Base-by-base conservation (phyloP, 805 yeast genomes). In the Schwanniomyces yamadae region DNA sequence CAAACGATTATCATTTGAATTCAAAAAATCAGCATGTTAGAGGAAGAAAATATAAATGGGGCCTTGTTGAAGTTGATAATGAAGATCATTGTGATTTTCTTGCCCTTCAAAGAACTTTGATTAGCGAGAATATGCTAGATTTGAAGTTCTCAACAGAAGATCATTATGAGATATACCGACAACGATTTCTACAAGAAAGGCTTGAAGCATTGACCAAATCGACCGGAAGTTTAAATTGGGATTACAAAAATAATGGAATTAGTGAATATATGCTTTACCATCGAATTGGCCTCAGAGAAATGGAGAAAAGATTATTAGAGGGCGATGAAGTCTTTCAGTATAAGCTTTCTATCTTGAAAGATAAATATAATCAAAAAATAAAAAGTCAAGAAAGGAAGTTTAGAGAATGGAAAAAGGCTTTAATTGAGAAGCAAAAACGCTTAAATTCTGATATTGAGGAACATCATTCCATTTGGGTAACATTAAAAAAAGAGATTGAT, bases 11-110 rank as follows among this genome's bases (percentile, higher is more conserved):
- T 10, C 39, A 46, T 40, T 32, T 27, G n/a, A 48, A 49, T 15
- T 28, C 45, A 1, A 50, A 48, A 6, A 55, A 80, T 7, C 60
- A 70, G 21, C 42, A 60, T 3, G 84, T 84, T 19, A 71, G 84
- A 44, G 95, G 93, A 12, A 73, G 96, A 51, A 72, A 73, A 52
- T 90, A 88, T 63, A 71, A 67, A 12, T 90, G 96, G 96, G 97
- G 97, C 0, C 59, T 76, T 15, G 85, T 86, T 10, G 95, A 89
- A 53, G 84, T 86, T 26, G 95, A 85, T 52, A 82, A 87, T 55
- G 75, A 73, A 13, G 58, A 65, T 6, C 89, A 84, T 57, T 86
- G 95, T 60, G 96, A 91, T 55, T 88, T 88, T 52, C 44, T 60
- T 19, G 69, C 69, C 41, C 69, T 90, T 44, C 76, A 86, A 46